Base-by-base conservation (phyloP, 1,284 basidiomycete genomes). In the Ceratorhiza oryzae-sativae region DNA sequence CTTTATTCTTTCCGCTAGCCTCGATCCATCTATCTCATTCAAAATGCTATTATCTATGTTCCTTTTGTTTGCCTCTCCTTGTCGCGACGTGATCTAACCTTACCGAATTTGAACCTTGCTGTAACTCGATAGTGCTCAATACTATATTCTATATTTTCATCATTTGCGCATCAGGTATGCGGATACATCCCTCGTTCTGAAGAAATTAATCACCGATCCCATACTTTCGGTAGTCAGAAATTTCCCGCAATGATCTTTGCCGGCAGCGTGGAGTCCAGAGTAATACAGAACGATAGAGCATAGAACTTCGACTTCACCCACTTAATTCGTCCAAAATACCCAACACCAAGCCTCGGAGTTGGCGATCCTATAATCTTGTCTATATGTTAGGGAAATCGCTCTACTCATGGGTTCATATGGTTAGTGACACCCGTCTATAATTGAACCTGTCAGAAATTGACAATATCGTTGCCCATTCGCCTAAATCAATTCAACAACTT, bases 291-390 rank as follows among this genome's bases (percentile, higher is more conserved):
- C 9, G 68, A 53, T 13, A 56, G 51, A 25, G 56, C 48, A 45
- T 71, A 60, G 23, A 56, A 32, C 56, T 71, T n/a, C 60, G 46
- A 71, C 56, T 60, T 71, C 68, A 46, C 60, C 68, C 30, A 56
- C 68, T 8, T 56, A n/a, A 71, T 71, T 10, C 68, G 68, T 27
- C 68, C 68, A 39, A 71, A 71, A 34, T 71, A 71, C 56, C 60
- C 39, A 32, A 56, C 68, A n/a, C 68, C 68, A 20, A 59, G 45
- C 10, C 68, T 71, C 8, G 5, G 15, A 45, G n/a, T 25, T 13
- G 20, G n/a, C 36, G 23, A 36, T 12, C 1, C 30, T n/a, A 27
- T 68, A 12, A 68, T 27, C 1, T 18, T 20, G 53, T 15, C 27
- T 39, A 18, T 42, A 55, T 42, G 49, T 23, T 30, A 45, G 8